phyloP scores from a whole-genome alignment of 2,329 filamentous ascomycete species.

The Elsinoe ampelina region DNA sequence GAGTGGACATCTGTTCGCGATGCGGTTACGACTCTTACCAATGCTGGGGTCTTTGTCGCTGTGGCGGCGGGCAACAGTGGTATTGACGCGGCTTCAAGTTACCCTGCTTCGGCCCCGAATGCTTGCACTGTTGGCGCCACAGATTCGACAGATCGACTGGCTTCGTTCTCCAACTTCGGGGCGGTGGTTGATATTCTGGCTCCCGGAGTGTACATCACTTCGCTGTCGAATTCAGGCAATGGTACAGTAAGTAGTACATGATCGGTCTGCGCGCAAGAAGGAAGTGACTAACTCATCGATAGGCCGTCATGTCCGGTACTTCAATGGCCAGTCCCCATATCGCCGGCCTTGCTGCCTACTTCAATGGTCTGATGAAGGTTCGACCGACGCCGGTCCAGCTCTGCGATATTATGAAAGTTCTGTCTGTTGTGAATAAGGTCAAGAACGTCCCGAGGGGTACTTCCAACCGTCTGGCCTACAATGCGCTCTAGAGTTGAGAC shows the following conservation, averaged over 20 bases:
- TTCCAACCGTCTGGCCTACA: conserved; percentile 16
- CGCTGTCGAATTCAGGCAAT: conserved; percentile 20
- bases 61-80: conserved; percentile 30
- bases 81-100: conserved; percentile 21
- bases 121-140: conserved; percentile 30
- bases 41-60: conserved; percentile 31
- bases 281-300: too few relatives aligned
- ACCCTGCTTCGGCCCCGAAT: conserved; percentile 30
- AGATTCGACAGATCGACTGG: conserved; percentile 22
- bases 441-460: conserved; percentile 4
- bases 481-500: not conserved
- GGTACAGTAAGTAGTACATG: conserved; percentile 17
- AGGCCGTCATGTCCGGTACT: conserved; percentile 46
- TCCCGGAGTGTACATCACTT: conserved; percentile 23
- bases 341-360: conserved; percentile 58
- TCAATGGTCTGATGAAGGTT: conserved; percentile 12
- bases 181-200: conserved; percentile 32
- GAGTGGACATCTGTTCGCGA: conserved; percentile 32
- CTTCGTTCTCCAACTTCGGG: conserved; percentile 34
- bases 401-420: conserved; percentile 13
- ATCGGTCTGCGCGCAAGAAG: too few relatives aligned
- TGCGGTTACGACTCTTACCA: conserved; percentile 29
- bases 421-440: conserved; percentile 10
- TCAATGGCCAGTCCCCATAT: conserved; percentile 60
- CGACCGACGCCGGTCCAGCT: not conserved